Base-by-base conservation (phyloP, 352 stramenopile species). In the Pythium rishiriense region DNA sequence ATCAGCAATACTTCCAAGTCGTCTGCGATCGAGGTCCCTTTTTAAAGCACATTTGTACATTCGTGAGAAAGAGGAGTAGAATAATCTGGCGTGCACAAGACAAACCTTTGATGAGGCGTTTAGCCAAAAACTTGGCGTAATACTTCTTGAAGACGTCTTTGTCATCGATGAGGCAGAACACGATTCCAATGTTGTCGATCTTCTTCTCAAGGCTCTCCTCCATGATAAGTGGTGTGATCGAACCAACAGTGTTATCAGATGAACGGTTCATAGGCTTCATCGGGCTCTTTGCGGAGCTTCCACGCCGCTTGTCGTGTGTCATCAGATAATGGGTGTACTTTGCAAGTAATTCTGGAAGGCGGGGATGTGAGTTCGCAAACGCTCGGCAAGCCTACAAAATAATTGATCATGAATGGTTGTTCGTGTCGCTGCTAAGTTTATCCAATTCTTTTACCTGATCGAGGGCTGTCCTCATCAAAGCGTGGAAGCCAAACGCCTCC, bases 81-180 rank as follows among this genome's bases (percentile, higher is more conserved):
- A 3, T 37, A 14, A 28, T 53, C 25, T 11, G 31, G 31, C 28
- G 50, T 41, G 15, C 17, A 29, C n/a, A 52, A 17, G 7, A 26
- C 24, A 1, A 65, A 93, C 84, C 87, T 89, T 92, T 91, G 64
- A 95, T 93, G 21, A 95, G 70, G 3, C 87, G 75, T 49, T 94
- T 93, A 8, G 87, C 81, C 41, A 95, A 57, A 65, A 90, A 90
- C 56, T 93, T 95, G 2, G 87, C 83, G 56, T 95, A 95, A 57
- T 90, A 94, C 48, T 93, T 93, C 62, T 95, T 93, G 83, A 95
- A 95, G 14, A 95, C 70, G 59, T 95, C 87, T 63, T 95, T 95
- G 75, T 95, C 87, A 31, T 95, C 85, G 48, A 95, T 89, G n/a
- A 95, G 72, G 52, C 85, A 93, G 60, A 95, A 95, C 22, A 95